Evolutionary conservation across 208 protist genomes (phyloP), one percentile per base, ranked within the genome.

Genomic region (Wallacemonas rigidus): DNA sequence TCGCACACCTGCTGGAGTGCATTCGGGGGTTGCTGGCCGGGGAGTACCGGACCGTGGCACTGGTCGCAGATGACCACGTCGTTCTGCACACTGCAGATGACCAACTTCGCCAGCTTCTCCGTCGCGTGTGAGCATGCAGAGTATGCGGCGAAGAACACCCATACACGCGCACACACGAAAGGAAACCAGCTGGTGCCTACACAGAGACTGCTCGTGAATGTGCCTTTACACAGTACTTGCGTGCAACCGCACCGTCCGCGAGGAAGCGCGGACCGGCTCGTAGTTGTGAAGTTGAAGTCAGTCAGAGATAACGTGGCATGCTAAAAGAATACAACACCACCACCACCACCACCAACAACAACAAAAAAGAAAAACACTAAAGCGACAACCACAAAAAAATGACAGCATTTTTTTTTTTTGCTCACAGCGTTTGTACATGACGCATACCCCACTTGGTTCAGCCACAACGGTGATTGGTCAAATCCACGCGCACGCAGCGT

Each of bases 1-100:
- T 71, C 3, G 71, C 85, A 3, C 83, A 92, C 64, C 69, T 95
- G 44, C 77, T 91, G 44, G 85, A 95, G 74, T 83, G 86, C 70
- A 88, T 90, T 63, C 82, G 80, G 9, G 76, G 80, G 26, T 38
- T 91, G 53, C 67, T 92, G 15, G 83, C 74, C 8, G 80, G 79
- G 12, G 85, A 92, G 53, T 72, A 79, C 47, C 80, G 65, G 11
- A 62, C 69, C n/a, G 53, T 77, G 14, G 15, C 67, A 15, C 55
- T 90, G 53, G 77, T 75, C 4, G 72, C 79, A n/a, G 40, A 65
- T 5, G 60, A 65, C 43, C 40, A 36, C 9, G 3, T 41, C n/a
- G 40, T 17, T 4, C 60, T 65, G 8, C 60, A 65, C 12, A 1
- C 60, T 11, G 38, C 60, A 4, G 60, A 65, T 38, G 43, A n/a